Evolutionary conservation across 2,329 filamentous ascomycete species (phyloP), one percentile per base, ranked within the genome.

Genomic region (Coniochaeta pulveracea): DNA sequence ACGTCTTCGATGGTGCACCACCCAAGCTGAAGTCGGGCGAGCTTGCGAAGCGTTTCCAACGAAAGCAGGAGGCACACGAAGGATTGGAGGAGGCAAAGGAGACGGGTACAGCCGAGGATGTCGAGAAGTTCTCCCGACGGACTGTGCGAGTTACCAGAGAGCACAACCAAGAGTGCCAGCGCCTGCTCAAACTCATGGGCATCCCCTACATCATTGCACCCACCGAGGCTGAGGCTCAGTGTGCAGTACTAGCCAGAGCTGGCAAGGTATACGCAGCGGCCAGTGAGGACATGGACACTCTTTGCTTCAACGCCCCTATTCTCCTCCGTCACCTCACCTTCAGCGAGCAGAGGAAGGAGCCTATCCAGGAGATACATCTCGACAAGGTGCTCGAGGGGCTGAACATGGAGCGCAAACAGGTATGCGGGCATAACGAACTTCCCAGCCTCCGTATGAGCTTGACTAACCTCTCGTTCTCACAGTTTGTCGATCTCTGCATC

Each of bases 401-500:
- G 37, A 72, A 70, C 39, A 96, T 98, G 88, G 84, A 93, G 34
- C 72, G 80, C 42, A 72, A 80, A 37, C 85, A 93, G 72, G 85
- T 85, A 64, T 34, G 55, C 45, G 31, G 16, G 30, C 12, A 34
- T 9, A 34, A n/a, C 24, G 19, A 14, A 8, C 3, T 34, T 10
- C 17, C 37, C 15, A 19, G 12, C 26, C 17, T 17, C 11, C 9
- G 15, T 26, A 23, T 19, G 5, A 19, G 5, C 5, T 4, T 14
- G 6, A 19, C 29, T 43, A 28, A 37, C 30, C 32, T 27, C 37
- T 24, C 3, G 12, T 6, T 15, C n/a, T n/a, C 8, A 3, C 49
- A 95, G 80, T 98, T 98, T 55, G 86, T 98, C 49, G 91, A 98
- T 56, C 76, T 98, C 33, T 98, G 91, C 52, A 98, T 98, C 48